Evolutionary conservation across 2,329 filamentous ascomycete species (phyloP).

Genomic region (Stagonosporopsis tanaceti): DNA sequence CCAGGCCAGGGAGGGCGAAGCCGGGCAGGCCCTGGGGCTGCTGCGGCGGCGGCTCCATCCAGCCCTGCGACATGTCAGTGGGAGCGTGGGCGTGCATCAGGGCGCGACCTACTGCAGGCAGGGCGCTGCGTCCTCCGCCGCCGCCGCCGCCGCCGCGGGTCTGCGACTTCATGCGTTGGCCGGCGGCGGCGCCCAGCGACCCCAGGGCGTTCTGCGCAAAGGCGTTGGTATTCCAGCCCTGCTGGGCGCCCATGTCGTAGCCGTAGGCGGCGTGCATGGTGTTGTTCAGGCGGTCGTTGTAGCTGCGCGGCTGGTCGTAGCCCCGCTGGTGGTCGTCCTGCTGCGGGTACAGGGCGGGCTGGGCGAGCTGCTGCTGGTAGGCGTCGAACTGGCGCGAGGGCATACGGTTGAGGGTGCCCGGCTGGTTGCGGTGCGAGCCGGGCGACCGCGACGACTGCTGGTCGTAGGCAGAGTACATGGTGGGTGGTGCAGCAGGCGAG

Average conservation of each 20-base stretch:
- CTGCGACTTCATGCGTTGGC: slow-evolving; percentile 64
- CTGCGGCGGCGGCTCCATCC: slow-evolving; percentile 60
- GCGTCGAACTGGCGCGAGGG: slow-evolving; percentile 80
- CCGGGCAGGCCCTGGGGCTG: slow-evolving; percentile 53
- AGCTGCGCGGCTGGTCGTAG: slow-evolving; percentile 60
- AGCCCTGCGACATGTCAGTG: slow-evolving; percentile 57
- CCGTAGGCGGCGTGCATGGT: slow-evolving; percentile 67
- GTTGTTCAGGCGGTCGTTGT: slow-evolving; percentile 65
- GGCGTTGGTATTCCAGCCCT: slow-evolving; percentile 81
- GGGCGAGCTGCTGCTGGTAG: slow-evolving; percentile 67
- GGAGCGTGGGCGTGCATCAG: background rate
- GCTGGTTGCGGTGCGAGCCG: slow-evolving; percentile 72
- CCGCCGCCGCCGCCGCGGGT: slow-evolving; percentile 62
- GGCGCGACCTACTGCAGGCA: slow-evolving; percentile 73
- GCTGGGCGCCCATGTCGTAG: slow-evolving; percentile 73
- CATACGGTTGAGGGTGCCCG: slow-evolving; percentile 72
- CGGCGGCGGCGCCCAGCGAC: slow-evolving; percentile 60
- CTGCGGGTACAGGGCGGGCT: slow-evolving; percentile 69
- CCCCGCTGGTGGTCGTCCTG: slow-evolving; percentile 27
- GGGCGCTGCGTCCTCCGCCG: slow-evolving; percentile 62
- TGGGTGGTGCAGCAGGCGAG: slow-evolving; percentile 28
- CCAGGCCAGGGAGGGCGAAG: slow-evolving; percentile 52
- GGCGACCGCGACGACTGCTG: slow-evolving; percentile 70
- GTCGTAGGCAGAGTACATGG: slow-evolving; percentile 51
- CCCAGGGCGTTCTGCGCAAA: slow-evolving; percentile 74